Conservation (phyloP, 208 protist genomes). For the Herpetomonas muscarum region DNA sequence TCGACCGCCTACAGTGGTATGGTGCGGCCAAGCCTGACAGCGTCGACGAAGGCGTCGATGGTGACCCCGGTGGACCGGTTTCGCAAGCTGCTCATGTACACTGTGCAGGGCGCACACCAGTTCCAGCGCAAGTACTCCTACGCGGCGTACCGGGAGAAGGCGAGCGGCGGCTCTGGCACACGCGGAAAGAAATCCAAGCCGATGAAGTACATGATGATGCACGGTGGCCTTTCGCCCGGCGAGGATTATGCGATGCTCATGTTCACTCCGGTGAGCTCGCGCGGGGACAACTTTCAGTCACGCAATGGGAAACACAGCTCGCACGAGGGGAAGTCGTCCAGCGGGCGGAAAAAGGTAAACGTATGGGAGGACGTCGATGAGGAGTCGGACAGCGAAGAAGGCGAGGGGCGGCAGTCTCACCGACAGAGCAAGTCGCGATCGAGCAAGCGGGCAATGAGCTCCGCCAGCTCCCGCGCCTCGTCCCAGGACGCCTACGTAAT, state of each 20-base stretch:
- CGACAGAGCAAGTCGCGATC: too few species aligned
- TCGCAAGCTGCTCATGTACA: slow-evolving; percentile 37
- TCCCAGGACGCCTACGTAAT: too few species aligned
- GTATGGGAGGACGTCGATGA: too few species aligned
- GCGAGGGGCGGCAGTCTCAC: too few species aligned
- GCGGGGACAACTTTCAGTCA: slow-evolving; percentile 11
- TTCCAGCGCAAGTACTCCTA: slow-evolving; percentile 79
- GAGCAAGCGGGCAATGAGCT: too few species aligned
- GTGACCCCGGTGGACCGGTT: too few species aligned
- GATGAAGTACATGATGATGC: slow-evolving; percentile 71
- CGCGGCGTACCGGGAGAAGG: slow-evolving; percentile 32
- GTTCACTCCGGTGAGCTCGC: slow-evolving; percentile 44
- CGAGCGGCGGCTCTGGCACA: slow-evolving; percentile 6
- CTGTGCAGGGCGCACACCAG: slow-evolving; percentile 46
- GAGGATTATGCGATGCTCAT: slow-evolving; percentile 74
- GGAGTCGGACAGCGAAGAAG: too few species aligned
- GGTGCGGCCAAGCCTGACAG: too few species aligned
- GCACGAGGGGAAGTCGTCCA: neutral
- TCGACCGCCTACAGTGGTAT: too few species aligned
- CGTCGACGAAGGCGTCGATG: too few species aligned
- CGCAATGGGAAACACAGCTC: neutral
- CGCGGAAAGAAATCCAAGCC: slow-evolving; percentile 20
- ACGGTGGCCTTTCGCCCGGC: slow-evolving; percentile 58
- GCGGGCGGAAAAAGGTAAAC: too few species aligned
- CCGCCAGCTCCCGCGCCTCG: too few species aligned